Base-by-base conservation (phyloP, 768 basidiomycete genomes). In the Guyanaporus albipodus region DNA sequence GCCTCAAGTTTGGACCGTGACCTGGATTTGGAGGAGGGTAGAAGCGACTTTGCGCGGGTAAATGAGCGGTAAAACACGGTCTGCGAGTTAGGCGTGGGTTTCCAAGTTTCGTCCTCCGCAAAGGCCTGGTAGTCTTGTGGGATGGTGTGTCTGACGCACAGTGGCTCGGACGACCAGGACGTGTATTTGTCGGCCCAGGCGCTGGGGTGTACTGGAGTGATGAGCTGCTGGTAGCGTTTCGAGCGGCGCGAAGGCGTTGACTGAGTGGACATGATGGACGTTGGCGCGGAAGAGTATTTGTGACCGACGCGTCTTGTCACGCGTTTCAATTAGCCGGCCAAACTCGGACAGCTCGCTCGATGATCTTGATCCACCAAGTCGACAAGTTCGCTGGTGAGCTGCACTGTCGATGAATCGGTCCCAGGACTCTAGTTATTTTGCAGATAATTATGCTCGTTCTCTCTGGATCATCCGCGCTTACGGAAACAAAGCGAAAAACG, bases 381-480 rank as follows among this genome's bases (percentile, higher is more conserved):
- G 29, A 40, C 52, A 8, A 18, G 29, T 37, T 41, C 28, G 9
- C 42, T 8, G 37, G 58, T 60, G 34, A 59, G 53, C 26, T 9
- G 22, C 35, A 12, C 33, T 15, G n/a, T 17, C 24, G 21, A 38
- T n/a, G 10, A 35, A 9, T 42, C 26, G 15, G 17, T 14, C 2
- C 12, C 21, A 8, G 23, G 11, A 12, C 35, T 41, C 24, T 34
- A 60, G 14, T 21, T 39, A 9, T 18, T 41, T 46, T 12, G 18
- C 42, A 55, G 47, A 44, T 27, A 48, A 27, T n/a, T 36, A 95
- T 96, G 92, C 75, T 96, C 24, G 70, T 90, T 42, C 74, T 95
- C 9, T 68, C 71, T 22, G 94, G 94, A 32, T 77, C 83, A 17
- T 94, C 93, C 3, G 78, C 80, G 11, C 68, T 92, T 47, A 87